Evolutionary conservation across 1,139 yeast species (phyloP).

Genomic region (Geotrichum candidum): DNA sequence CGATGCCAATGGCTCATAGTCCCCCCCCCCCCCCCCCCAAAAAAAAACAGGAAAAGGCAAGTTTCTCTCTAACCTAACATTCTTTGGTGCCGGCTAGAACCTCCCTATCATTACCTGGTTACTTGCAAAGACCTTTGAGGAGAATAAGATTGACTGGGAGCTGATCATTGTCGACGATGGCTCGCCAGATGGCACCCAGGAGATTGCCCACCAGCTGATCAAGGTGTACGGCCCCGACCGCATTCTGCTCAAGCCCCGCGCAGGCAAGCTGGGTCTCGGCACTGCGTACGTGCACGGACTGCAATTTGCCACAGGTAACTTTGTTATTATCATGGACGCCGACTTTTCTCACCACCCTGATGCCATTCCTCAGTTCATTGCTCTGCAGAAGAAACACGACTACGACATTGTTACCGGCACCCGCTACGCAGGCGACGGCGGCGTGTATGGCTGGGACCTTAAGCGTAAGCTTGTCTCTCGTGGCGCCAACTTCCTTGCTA

Average conservation of each 20-base stretch:
- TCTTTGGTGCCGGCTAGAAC: conserved; percentile 31
- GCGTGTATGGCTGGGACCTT: conserved; percentile 82
- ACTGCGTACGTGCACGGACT: conserved; percentile 81
- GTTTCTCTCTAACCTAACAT: neutral
- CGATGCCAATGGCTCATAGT: neutral
- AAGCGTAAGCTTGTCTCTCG: conserved; percentile 73
- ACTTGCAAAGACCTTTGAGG: conserved; percentile 62
- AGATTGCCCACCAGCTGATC: conserved; percentile 60
- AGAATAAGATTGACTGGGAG: conserved; percentile 62
- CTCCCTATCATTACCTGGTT: conserved; percentile 70
- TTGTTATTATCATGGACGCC: conserved; percentile 79
- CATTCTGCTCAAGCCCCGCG: conserved; percentile 64
- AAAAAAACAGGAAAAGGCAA: too few species aligned
- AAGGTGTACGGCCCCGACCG: conserved; percentile 57
- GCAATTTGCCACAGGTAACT: conserved; percentile 66
- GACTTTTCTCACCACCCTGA: conserved; percentile 78
- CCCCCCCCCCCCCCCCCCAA: too few species aligned
- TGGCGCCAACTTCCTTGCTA: conserved; percentile 76
- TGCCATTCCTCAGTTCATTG: conserved; percentile 70
- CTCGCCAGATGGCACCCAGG: conserved; percentile 81
- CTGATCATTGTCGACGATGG: conserved; percentile 73
- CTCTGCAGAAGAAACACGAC: conserved; percentile 57
- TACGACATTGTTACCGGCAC: conserved; percentile 84
- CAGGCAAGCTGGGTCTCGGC: conserved; percentile 75
- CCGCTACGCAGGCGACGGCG: conserved; percentile 75